Base-by-base conservation (phyloP, 2,329 filamentous ascomycete species). In the Cladobotryum protrusum region DNA sequence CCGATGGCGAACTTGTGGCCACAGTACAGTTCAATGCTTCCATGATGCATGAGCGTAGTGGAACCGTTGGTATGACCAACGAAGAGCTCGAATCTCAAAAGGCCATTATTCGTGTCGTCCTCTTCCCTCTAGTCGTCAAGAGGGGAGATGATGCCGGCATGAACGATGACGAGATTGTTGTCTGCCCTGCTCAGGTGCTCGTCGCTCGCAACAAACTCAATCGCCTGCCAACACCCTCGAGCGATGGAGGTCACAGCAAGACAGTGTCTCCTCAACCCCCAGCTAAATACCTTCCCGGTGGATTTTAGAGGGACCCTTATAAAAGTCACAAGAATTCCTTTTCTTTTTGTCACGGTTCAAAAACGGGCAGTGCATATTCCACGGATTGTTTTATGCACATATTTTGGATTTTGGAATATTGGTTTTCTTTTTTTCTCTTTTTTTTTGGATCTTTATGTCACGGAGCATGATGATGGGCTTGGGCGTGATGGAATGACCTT, bases 41-140 rank as follows among this genome's bases (percentile, higher is more conserved):
- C 32, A 81, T 96, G 62, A 97, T 99, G 92, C 95, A 93, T 62
- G 92, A 96, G 72, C 86, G 89, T 51, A 89, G 85, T 52, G 85
- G 86, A 39, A 81, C 85, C 56, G 57, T 61, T 20, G 66, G 65
- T 15, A 60, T 65, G 17, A 69, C 82, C 19, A 92, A 93, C 61
- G 86, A 92, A 57, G 87, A 92, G 47, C 80, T 96, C 19, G 87
- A 97, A 68, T 75, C 77, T 5, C 78, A 85, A 53, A 78, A 81
- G 37, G 85, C 89, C 20, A 81, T 92, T 15, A 90, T 99, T 37
- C 87, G 93, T 58, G 82, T 96, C 54, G 91, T 99, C 2, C 80
- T 99, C 37, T 99, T 99, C 75, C 95, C 95, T 9, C 78, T 97
- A 1, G 92, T 99, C 15, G 89, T 97, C 60, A 96, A 96, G 73